Evolutionary conservation across 306 rosid genomes (phyloP), one percentile per base, ranked within the genome.

Genomic region (Malus sylvestris): DNA sequence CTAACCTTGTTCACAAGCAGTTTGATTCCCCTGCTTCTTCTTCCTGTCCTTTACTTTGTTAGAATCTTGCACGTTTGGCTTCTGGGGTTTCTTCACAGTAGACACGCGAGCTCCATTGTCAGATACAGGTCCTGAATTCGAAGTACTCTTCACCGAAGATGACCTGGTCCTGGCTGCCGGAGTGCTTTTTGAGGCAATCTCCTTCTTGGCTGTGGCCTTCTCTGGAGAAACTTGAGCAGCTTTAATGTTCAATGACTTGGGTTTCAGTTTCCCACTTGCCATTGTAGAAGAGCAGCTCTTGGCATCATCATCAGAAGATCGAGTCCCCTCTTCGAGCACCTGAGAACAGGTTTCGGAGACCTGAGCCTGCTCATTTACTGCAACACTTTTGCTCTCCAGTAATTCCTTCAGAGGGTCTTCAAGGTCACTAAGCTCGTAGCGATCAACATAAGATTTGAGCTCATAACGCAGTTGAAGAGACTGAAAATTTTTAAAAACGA

Each of bases 391-490:
- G 76, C 82, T 82, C 72, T 86, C 89, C 75, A 85, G 80, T 64
- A 93, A 67, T 58, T 89, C 90, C 76, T 79, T 90, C 88, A 90
- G 79, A 49, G 74, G 68, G 19, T 80, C 90, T 55, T 81, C 94
- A 35, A 79, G 74, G 70, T 86, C 93, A 80, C 67, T 71, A 14
- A 90, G 88, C 73, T 83, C 44, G 55, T 88, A 75, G 70, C 96
- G 92, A 9, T 70, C 65, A 11, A 80, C 76, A 4, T 93, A 93
- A 33, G 87, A 80, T 62, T 89, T 85, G 1, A 93, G 88, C 78
- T 93, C 96, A 74, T 90, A 89, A 25, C 82, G 80, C 87, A 93
- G 83, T 77, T 83, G 92, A 85, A 92, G 81, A 76, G 96, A 91
- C 96, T 94, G 35, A 76, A 22, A 58, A 55, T 8, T 18, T 29